phyloP scores from a whole-genome alignment of 208 protist species.

The Leishmania amazonensis region DNA sequence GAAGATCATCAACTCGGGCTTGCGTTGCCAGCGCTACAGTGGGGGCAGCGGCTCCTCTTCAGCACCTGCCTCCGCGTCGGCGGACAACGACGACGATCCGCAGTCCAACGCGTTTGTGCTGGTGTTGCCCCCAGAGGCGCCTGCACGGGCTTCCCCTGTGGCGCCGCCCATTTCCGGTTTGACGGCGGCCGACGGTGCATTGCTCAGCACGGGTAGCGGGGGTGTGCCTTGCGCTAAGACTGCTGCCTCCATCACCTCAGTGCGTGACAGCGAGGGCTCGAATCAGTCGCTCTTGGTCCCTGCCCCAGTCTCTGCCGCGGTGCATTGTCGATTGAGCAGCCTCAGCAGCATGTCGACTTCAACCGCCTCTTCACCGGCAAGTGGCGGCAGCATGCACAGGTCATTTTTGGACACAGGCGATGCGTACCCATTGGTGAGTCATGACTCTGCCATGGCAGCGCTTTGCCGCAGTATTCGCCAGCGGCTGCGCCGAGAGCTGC shows the following conservation, averaged over 20 bases:
- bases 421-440: constrained; percentile 17
- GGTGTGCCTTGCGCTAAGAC: not conserved
- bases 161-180: not conserved
- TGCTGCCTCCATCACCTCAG: not conserved
- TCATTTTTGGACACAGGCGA: constrained; percentile 18
- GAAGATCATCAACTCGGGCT: constrained; percentile 21
- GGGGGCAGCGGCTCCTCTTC: constrained; percentile 5
- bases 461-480: constrained; percentile 29
- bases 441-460: constrained; percentile 20
- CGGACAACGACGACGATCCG: not conserved
- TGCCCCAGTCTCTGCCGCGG: not conserved
- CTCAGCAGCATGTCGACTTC: not conserved
- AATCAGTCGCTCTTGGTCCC: not conserved
- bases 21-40: not conserved
- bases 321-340: constrained; percentile 2
- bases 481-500: constrained; percentile 21
- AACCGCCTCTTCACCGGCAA: not conserved
- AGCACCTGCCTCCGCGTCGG: not conserved
- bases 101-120: not conserved
- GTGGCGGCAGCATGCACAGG: constrained; percentile 3
- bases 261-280: not conserved
- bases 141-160: not conserved
- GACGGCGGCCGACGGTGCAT: not conserved
- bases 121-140: not conserved
- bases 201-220: constrained; percentile 13